Evolutionary conservation across 1,139 yeast genomes (phyloP), one percentile per base, ranked within the genome.

Genomic region (Debaryomyces sp.): DNA sequence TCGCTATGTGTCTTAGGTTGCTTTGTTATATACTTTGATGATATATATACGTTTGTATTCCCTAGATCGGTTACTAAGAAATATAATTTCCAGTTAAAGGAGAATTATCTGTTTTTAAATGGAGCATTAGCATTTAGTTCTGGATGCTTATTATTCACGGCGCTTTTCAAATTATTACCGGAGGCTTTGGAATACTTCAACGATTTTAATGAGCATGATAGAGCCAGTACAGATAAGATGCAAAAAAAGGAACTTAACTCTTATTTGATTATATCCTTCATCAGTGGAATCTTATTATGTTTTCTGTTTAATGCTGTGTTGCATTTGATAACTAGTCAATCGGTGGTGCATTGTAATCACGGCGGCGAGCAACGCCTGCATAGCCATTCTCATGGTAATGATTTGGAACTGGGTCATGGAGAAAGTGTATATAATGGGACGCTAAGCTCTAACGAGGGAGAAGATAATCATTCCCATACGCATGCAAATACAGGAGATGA

Each of bases 281-380:
- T 84, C 5, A 54, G 68, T 1, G 98, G 98, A 1, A 79, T 87
- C 4, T 45, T 71, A 1, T 56, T 82, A 3, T 89, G 96, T 59
- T 65, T 84, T 1, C 54, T 68, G 2, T 70, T 92, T 53, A 91
- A 91, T 62, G 66, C 74, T 23, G 41, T 85, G 0, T 81, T 92
- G 13, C 97, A 92, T 63, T 66, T 82, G 38, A 65, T 85, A 47
- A 89, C 97, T 1, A 82, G 94, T 50, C 89, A 89, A 60, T 85
- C 95, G 27, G 81, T 92, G 26, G 89, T 92, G 0, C 97, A 91
- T 61, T 91, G 97, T 65, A 85, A 82, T 15, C 97, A 91, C 58
- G 72, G 70, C 21, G 70, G 67, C 7, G 54, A 51, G 23, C 51
- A 49, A 30, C 34, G n/a, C 18, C 13, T 24, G 17, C 36, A 44